Base-by-base conservation (phyloP, 75 land plant species). In the Adiantum capillusveneris region DNA sequence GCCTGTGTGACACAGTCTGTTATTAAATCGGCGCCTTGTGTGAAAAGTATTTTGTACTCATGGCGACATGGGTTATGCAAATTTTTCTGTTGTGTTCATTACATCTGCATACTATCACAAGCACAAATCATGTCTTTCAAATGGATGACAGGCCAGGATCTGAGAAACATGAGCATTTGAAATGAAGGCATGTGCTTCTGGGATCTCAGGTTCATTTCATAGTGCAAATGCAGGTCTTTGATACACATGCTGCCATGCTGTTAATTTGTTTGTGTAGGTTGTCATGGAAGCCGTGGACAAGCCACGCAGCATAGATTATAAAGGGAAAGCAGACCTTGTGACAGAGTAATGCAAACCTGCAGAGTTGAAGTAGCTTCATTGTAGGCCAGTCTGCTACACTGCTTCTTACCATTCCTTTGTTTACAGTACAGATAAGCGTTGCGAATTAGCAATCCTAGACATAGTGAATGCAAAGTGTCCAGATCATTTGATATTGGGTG, bases 281-380 rank as follows among this genome's bases (percentile, higher is more conserved):
- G 87, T 95, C 58, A 86, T 89, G 96, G 91, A 87, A 20, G 96
- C 99, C 45, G 95, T 95, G 18, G 78, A 86, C 62, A 90, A 86
- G 70, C 99, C 99, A 56, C 76, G 91, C 6, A 86, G 75, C 49
- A 70, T 95, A 27, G 70, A 61, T 37, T 95, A 95, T 53, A 95
- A 95, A 60, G 99, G 99, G 58, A 71, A 67, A 27, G 76, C 96
- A 24, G 89, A 95, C 64, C 84, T 95, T 69, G 99, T 95, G 45
- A 95, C 99, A 27, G 99, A 95, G 96, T 95, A 77, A 75, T 84
- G 11, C 54, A 37, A 13, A 25, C 45, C 1, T 84, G 11, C 50
- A 37, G 14, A 25, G 44, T 7, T 1, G 9, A 48, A 42, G 0
- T 29, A 2, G 11, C n/a, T 19, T 48, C 36, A 29, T 45, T 31